A percentile compares a stretch with the other conserved stretches of the same genome.
These are phyloP conservation scores for Boletellus deceptivus DNA, from an alignment of 1,284 basidiomycete species.

Conservation along the genomic window DNA sequence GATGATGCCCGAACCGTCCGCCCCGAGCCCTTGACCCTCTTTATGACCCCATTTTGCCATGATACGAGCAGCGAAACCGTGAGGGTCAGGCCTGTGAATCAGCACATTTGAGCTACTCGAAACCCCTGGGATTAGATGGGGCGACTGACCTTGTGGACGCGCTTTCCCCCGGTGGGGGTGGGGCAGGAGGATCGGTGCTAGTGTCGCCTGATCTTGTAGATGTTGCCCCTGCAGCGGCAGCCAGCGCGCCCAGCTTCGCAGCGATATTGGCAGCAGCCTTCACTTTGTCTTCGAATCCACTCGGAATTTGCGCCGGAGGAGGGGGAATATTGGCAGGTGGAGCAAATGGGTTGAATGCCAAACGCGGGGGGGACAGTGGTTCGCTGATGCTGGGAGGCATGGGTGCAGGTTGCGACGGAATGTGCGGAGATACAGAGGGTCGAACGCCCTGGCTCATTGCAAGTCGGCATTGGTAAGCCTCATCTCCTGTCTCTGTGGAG, in stretches of 20 bases:
- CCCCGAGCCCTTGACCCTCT: slow-evolving; percentile 87
- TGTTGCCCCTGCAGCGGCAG: slow-evolving; percentile 35
- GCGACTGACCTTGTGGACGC: slow-evolving; percentile 32
- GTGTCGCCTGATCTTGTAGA: slow-evolving; percentile 14
- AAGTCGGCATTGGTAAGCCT: slow-evolving; percentile 63
- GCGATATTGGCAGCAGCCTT: slow-evolving; percentile 82
- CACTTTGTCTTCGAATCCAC: slow-evolving; percentile 58
- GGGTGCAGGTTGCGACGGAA: slow-evolving; percentile 13
- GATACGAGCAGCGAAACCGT: slow-evolving; percentile 72
- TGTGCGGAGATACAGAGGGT: slow-evolving; percentile 22
- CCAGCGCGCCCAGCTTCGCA: slow-evolving; percentile 62
- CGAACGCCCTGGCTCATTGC: slow-evolving; percentile 48
- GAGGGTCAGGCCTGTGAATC: slow-evolving; percentile 55
- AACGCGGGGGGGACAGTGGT: slow-evolving; percentile 43
- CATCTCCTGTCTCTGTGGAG: slow-evolving; percentile 56
- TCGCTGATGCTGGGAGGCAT: slow-evolving; percentile 22
- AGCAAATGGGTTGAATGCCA: slow-evolving; percentile 67
- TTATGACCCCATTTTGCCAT: slow-evolving; percentile 96
- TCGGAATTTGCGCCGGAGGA: slow-evolving; percentile 47
- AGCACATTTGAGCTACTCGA: background rate
- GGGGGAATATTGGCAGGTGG: slow-evolving; percentile 58
- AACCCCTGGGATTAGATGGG: background rate
- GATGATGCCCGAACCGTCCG: slow-evolving; percentile 79
- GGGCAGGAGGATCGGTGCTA: slow-evolving; percentile 18
- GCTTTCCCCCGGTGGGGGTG: slow-evolving; percentile 29